Base-by-base conservation (phyloP, 2,329 filamentous ascomycete genomes). In the Ceratocystis variospora region DNA sequence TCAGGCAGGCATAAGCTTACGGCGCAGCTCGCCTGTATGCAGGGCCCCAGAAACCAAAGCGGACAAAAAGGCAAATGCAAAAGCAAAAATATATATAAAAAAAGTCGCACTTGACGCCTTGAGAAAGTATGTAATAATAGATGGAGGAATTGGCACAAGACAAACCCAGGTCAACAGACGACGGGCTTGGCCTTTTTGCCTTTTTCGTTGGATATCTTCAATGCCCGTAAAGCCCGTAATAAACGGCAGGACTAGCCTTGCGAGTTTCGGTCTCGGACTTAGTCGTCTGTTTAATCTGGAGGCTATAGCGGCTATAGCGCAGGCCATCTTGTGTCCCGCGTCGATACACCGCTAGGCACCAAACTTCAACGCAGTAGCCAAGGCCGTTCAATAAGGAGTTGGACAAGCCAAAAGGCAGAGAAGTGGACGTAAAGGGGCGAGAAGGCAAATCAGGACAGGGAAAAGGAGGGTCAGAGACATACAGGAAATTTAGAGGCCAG, bases 11-110 rank as follows among this genome's bases (percentile, higher is more conserved):
- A 57, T 57, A 57, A 57, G 53, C 53, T 57, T 57, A 31, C 53
- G 53, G 53, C 53, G 31, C 53, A 57, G 53, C 53, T 28, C 53
- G 53, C 53, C 22, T 57, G 22, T 57, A 57, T 57, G 53, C 53
- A 57, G 28, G 53, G 37, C 37, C 37, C 22, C 12, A 57, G 28
- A 57, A 57, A 17, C 25, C 5, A 57, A 12, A 57, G 53, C 15
- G 6, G 53, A 57, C 53, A 3, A 57, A 59, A 59, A 33, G 19
- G 25, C 50, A 48, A 19, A 8, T 1, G 41, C 41, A 45, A 17
- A 45, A 15, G 2, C 2, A 45, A 45, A 25, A 25, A 44, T 44
- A 44, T 2, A 44, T 7, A 44, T 7, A 19, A n/a, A 46, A 46
- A 48, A 48, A 10, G 22, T 41, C 37, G 37, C 37, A 41, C 10